phyloP scores from a whole-genome alignment of 2,329 filamentous ascomycete genomes.

The Exutisphaerella laricina region DNA sequence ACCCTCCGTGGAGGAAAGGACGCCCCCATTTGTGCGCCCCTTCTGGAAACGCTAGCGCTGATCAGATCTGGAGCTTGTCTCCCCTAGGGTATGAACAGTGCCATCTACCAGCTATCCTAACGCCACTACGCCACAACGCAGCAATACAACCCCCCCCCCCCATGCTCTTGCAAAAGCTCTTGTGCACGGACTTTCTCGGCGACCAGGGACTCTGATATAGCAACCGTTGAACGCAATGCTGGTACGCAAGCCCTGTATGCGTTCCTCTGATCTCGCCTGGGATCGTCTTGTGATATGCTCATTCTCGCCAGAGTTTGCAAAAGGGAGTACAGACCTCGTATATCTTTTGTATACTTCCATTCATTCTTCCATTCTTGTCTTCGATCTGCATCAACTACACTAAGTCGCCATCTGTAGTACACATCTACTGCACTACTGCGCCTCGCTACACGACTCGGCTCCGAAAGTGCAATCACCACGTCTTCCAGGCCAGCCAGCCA shows the following conservation, averaged over 20 bases:
- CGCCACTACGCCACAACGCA: background rate
- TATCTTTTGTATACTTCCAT: background rate
- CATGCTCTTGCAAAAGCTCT: background rate
- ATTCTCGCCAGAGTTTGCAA: conserved; percentile 1
- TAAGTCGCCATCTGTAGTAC: background rate
- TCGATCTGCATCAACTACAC: conserved; percentile 1
- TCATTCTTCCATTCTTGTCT: background rate
- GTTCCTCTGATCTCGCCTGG: background rate
- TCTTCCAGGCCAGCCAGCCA: too few relatives aligned
- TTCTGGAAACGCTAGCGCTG: conserved; percentile 1
- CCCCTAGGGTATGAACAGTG: background rate
- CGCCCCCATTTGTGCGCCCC: too few relatives aligned
- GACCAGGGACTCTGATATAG: conserved; percentile 1
- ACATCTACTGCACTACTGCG: background rate
- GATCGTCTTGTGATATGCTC: background rate
- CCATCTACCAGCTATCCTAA: background rate
- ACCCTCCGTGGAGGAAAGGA: too few relatives aligned
- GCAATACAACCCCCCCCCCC: too few relatives aligned
- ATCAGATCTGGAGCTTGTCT: conserved; percentile 3
- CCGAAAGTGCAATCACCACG: too few relatives aligned
- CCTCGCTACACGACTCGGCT: too few relatives aligned
- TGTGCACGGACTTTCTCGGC: background rate
- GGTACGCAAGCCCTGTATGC: conserved; percentile 5
- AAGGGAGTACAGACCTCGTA: background rate
- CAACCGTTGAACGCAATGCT: conserved; percentile 5